phyloP scores from a whole-genome alignment of 345 rosid species.

The Cochlearia excelsa region DNA sequence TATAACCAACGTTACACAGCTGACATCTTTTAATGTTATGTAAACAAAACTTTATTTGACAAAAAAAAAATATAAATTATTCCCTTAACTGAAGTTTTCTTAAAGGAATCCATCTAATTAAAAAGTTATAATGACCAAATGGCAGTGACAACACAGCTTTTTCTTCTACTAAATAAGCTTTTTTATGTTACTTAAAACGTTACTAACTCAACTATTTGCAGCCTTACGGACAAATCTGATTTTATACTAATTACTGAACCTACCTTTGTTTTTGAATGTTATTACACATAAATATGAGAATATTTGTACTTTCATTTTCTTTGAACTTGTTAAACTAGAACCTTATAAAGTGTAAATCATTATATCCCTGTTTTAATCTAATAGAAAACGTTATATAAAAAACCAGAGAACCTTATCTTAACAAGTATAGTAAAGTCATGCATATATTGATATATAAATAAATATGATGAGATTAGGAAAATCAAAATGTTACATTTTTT shows the following conservation, averaged over 20 bases:
- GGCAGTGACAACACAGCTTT: conserved; percentile 5
- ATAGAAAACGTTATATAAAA: too few relatives aligned
- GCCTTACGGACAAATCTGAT: conserved; percentile 20
- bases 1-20: background rate
- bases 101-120: conserved; percentile 4
- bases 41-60: background rate
- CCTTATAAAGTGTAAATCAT: too few relatives aligned
- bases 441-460: too few relatives aligned
- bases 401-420: conserved; percentile 17
- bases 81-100: background rate
- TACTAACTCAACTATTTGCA: conserved; percentile 21
- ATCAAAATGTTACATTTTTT: conserved; percentile 5
- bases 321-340: background rate
- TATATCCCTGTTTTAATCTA: too few relatives aligned
- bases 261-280: background rate
- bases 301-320: background rate
- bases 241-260: background rate
- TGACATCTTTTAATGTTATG: background rate
- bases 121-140: conserved; percentile 17
- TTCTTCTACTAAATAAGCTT: conserved; percentile 8
- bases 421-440: background rate
- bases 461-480: conserved; percentile 18
- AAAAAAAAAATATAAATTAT: background rate
- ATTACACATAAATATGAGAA: background rate
- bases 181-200: conserved; percentile 4